A percentile compares a stretch with the other conserved stretches of the same genome.
phyloP scores from a whole-genome alignment of 2,329 filamentous ascomycete genomes.

The Fusarium sp. region DNA sequence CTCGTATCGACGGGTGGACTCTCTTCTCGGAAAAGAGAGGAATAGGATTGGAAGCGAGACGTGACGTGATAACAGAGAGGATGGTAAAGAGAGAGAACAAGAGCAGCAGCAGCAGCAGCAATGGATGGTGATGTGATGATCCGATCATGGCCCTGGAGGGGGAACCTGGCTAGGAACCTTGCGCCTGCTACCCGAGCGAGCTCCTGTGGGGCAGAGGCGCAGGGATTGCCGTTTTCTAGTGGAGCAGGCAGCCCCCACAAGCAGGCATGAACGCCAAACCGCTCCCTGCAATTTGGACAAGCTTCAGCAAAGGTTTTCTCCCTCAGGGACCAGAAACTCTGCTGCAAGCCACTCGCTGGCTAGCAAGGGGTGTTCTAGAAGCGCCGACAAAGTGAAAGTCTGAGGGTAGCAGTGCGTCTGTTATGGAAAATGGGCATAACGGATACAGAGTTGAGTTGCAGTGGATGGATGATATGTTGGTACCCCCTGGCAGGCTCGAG shows the following conservation, averaged over 20 bases:
- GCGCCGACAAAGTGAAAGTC: conserved; percentile 14
- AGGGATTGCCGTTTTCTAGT: conserved; percentile 7
- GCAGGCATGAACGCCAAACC: conserved; percentile 28
- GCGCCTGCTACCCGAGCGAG: conserved; percentile 23
- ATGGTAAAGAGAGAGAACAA: conserved; percentile 2
- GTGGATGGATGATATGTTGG: not conserved
- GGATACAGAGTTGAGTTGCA: not conserved
- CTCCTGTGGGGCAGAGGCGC: conserved; percentile 33
- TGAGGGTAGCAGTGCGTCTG: not conserved
- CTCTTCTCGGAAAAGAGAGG: not conserved
- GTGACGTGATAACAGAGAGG: conserved; percentile 24
- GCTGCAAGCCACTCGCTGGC: conserved; percentile 31
- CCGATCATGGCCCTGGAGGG: conserved; percentile 34
- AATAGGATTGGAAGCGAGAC: conserved; percentile 15
- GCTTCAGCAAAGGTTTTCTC: conserved; percentile 1
- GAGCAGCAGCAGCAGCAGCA: not conserved
- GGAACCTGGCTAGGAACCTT: conserved; percentile 10
- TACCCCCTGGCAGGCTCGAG: conserved; percentile 1
- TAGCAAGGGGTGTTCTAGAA: conserved; percentile 31
- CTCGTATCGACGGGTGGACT: not conserved
- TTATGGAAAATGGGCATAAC: not conserved
- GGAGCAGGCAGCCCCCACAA: conserved; percentile 9
- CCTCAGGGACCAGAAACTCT: conserved; percentile 35
- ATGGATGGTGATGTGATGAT: conserved; percentile 38
- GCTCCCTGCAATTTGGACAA: conserved; percentile 25